A percentile compares a stretch with the other conserved stretches of the same genome.
Conservation (phyloP, 2,329 filamentous ascomycete species). For the Paraphaeosphaeria minitans region DNA sequence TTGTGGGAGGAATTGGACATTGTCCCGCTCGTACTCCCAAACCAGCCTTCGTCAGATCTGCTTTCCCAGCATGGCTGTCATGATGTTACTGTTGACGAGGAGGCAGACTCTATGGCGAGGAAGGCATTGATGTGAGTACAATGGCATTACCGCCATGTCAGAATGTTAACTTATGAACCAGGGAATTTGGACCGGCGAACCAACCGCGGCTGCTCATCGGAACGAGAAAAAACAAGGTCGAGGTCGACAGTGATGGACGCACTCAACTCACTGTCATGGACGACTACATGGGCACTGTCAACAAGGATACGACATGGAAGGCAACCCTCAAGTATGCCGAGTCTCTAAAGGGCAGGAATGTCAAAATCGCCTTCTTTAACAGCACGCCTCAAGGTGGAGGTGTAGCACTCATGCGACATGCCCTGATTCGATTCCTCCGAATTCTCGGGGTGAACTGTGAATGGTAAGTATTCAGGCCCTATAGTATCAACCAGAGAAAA, state of each 20-base stretch:
- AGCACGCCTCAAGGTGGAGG: slow-evolving; percentile 82
- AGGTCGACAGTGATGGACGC: slow-evolving; percentile 70
- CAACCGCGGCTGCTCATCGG: slow-evolving; percentile 70
- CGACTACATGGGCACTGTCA: slow-evolving; percentile 67
- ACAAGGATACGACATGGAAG: slow-evolving; percentile 64
- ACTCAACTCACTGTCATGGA: slow-evolving; percentile 63
- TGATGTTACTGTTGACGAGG: slow-evolving; percentile 71
- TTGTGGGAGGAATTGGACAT: slow-evolving; percentile 80
- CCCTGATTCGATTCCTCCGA: slow-evolving; percentile 72
- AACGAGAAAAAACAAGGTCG: slow-evolving; percentile 66
- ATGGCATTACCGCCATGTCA: not conserved
- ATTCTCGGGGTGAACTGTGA: slow-evolving; percentile 70
- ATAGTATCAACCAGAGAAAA: too few relatives aligned
- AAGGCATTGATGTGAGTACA: slow-evolving; percentile 72
- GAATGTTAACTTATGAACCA: slow-evolving; percentile 3
- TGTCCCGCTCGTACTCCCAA: slow-evolving; percentile 67
- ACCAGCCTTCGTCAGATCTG: slow-evolving; percentile 16
- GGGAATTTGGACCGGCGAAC: slow-evolving; percentile 71
- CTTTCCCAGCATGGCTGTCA: slow-evolving; percentile 48
- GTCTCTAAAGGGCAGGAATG: slow-evolving; percentile 66
- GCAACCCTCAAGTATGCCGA: slow-evolving; percentile 67
- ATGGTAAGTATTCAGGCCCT: slow-evolving; percentile 63
- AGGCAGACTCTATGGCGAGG: slow-evolving; percentile 79
- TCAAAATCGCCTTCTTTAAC: slow-evolving; percentile 78
- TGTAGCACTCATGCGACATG: slow-evolving; percentile 81